Percentiles rank a stretch among this genome's conserved stretches.
Evolutionary conservation across 2,329 filamentous ascomycete species (phyloP).

Genomic region (Aspergillus arachidicola): DNA sequence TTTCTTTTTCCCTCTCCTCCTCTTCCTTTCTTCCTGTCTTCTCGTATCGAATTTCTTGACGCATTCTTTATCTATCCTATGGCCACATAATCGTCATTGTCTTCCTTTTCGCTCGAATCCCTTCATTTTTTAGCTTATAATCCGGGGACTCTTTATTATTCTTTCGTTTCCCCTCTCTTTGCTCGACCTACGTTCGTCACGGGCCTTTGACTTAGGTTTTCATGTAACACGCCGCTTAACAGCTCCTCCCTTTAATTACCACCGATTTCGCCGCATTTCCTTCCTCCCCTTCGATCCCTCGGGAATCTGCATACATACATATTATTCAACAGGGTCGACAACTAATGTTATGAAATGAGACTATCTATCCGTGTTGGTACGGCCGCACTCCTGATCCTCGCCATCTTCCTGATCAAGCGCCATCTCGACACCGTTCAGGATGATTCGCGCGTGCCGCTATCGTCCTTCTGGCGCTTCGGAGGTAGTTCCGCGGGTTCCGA

Average conservation of each 20-base stretch:
- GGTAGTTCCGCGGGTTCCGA: constrained; percentile 11
- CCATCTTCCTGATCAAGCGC: constrained; percentile 32
- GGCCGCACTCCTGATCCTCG: constrained; percentile 33
- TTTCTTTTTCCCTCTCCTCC: constrained; percentile 10
- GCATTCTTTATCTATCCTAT: constrained; percentile 1
- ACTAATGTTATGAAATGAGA: constrained; percentile 29
- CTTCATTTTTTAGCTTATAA: neutral
- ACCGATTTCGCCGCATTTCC: neutral
- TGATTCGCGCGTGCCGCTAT: constrained; percentile 18
- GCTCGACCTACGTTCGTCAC: neutral
- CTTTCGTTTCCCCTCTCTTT: neutral
- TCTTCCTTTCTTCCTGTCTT: constrained; percentile 5
- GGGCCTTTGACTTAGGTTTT: neutral
- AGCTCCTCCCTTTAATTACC: neutral
- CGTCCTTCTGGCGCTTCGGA: constrained; percentile 31
- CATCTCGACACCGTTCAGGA: constrained; percentile 23
- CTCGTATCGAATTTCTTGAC: neutral
- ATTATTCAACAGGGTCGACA: neutral
- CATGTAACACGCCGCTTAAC: neutral
- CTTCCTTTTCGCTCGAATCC: neutral
- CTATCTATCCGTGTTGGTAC: constrained; percentile 30
- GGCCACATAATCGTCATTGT: neutral
- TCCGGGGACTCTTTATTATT: neutral
- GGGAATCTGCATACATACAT: neutral
- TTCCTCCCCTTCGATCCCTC: constrained; percentile 2